Conservation (phyloP, 73 alveolate genomes). For the Paramecium sonneborni region DNA sequence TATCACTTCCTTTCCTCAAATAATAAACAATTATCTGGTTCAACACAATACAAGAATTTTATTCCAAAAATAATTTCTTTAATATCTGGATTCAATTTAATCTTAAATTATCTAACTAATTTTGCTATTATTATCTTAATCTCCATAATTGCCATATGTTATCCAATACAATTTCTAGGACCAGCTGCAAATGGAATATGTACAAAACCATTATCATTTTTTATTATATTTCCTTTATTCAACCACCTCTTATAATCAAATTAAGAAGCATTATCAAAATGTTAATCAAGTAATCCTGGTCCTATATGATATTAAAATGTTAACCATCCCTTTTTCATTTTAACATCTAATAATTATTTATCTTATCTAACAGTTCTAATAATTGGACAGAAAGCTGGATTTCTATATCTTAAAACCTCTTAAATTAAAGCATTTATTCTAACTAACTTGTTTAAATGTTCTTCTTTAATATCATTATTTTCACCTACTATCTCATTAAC, state of each 20-base stretch:
- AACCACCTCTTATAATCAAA: slow-evolving; percentile 41
- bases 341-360: neutral
- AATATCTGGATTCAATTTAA: neutral
- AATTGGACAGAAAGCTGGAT: slow-evolving; percentile 27
- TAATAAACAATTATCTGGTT: neutral
- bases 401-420: slow-evolving; percentile 27
- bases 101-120: neutral
- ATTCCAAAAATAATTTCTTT: neutral
- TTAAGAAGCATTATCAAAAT: neutral
- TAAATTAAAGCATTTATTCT: neutral
- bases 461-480: neutral
- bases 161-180: slow-evolving; percentile 65
- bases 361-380: slow-evolving; percentile 14
- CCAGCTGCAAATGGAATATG: slow-evolving; percentile 67
- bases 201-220: slow-evolving; percentile 31
- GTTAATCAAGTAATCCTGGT: neutral
- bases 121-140: neutral
- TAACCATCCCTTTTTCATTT: neutral
- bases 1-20: neutral
- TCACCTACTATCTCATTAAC: slow-evolving; percentile 22
- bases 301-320: neutral
- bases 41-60: neutral
- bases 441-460: neutral
- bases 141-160: slow-evolving; percentile 66
- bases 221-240: neutral